Conservation (phyloP, 768 basidiomycete species). For the Suillus placidus region DNA sequence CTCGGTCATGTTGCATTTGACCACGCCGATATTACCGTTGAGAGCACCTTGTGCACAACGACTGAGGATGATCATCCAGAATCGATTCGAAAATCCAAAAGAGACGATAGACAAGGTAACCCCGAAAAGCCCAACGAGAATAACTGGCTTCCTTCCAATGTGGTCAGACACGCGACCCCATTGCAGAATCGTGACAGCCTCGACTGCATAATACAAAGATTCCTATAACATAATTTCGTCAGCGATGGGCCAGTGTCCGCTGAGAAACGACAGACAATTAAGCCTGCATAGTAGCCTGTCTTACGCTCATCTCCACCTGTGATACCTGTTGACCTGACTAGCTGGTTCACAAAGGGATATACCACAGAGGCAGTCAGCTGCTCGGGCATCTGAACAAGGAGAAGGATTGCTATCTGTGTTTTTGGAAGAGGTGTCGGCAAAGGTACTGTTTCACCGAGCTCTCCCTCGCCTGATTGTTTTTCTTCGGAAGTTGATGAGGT, state of each 20-base stretch:
- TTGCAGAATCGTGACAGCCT: slow-evolving; percentile 25
- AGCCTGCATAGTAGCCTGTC: slow-evolving; percentile 51
- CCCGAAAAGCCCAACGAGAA: slow-evolving; percentile 35
- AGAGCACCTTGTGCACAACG: slow-evolving; percentile 33
- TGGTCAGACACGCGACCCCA: slow-evolving; percentile 35
- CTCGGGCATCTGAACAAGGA: slow-evolving; percentile 46
- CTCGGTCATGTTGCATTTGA: slow-evolving; percentile 19
- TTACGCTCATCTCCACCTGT: slow-evolving; percentile 47
- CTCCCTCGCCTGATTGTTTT: neutral
- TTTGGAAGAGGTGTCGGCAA: slow-evolving; percentile 41
- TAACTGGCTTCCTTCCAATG: slow-evolving; percentile 35
- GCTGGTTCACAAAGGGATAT: slow-evolving; percentile 50
- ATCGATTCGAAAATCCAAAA: slow-evolving; percentile 34
- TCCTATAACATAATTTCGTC: slow-evolving; percentile 19
- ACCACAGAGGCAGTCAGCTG: slow-evolving; percentile 47
- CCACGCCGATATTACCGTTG: slow-evolving; percentile 29
- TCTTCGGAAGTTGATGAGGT: neutral
- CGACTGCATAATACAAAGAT: slow-evolving; percentile 28
- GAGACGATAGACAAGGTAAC: slow-evolving; percentile 28
- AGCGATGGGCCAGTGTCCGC: neutral
- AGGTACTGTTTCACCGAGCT: neutral
- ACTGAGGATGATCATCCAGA: slow-evolving; percentile 27
- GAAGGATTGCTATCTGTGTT: slow-evolving; percentile 41
- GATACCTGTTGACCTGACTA: slow-evolving; percentile 47
- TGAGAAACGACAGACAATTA: slow-evolving; percentile 37